Evolutionary conservation across 2,329 filamentous ascomycete species (phyloP).

Genomic region (Xylariaceae sp.): DNA sequence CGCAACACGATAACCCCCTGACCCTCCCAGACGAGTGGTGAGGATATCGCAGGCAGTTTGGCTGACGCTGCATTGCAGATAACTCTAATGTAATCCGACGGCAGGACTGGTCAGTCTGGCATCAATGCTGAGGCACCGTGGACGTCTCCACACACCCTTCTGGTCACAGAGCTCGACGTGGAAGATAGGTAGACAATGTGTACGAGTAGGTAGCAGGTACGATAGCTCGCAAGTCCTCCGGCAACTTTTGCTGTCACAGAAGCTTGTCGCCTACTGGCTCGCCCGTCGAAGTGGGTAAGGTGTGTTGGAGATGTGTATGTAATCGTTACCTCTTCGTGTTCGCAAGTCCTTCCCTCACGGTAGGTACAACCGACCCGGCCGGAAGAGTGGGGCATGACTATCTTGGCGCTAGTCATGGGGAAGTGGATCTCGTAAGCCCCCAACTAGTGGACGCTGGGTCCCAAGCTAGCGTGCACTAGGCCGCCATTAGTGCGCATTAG

Average conservation of each 20-base stretch:
- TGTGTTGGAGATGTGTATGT: neutral
- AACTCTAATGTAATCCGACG: conserved; percentile 8
- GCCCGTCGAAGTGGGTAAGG: neutral
- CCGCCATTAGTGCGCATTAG: neutral
- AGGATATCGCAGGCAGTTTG: conserved; percentile 5
- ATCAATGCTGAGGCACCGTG: neutral
- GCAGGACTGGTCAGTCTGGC: conserved; percentile 11
- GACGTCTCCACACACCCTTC: neutral
- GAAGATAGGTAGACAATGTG: neutral
- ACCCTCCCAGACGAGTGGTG: conserved; percentile 7
- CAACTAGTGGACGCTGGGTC: neutral
- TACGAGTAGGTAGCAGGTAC: neutral
- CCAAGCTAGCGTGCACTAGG: neutral
- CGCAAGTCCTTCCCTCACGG: neutral
- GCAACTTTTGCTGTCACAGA: neutral
- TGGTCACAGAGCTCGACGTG: conserved; percentile 1
- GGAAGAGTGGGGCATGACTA: neutral
- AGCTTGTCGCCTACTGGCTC: neutral
- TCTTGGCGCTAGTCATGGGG: neutral
- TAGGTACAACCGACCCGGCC: neutral
- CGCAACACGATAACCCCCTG: conserved; percentile 7
- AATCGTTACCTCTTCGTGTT: neutral
- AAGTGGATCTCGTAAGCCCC: neutral
- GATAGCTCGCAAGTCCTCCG: neutral
- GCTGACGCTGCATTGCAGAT: conserved; percentile 8